A percentile compares a stretch with the other conserved stretches of the same genome.
These are phyloP conservation scores for Yueomyces sp. DNA, from an alignment of 1,139 yeast genomes.

Conservation along the genomic window DNA sequence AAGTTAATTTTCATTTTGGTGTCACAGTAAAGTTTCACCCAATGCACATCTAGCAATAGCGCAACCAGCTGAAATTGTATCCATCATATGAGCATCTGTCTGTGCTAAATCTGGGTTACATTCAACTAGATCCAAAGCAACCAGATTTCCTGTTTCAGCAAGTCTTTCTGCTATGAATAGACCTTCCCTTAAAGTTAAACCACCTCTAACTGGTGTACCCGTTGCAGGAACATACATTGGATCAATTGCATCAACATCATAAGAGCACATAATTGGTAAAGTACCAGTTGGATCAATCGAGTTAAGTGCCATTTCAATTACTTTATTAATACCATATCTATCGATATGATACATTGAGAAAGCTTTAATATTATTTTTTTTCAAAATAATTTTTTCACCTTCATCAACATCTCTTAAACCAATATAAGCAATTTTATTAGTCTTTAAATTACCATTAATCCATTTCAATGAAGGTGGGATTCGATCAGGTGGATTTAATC, in stretches of 20 bases:
- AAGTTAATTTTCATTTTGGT: not conserved
- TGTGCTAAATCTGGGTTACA: slow-evolving; percentile 86
- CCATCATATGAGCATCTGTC: slow-evolving; percentile 60
- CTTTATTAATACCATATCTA: slow-evolving; percentile 83
- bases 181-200: slow-evolving; percentile 88
- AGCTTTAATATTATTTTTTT: slow-evolving; percentile 65
- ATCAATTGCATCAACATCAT: slow-evolving; percentile 95
- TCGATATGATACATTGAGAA: slow-evolving; percentile 95
- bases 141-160: slow-evolving; percentile 76
- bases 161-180: slow-evolving; percentile 83
- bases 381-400: slow-evolving; percentile 67
- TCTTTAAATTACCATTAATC: slow-evolving; percentile 35
- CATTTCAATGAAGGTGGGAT: slow-evolving; percentile 34
- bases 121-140: slow-evolving; percentile 86
- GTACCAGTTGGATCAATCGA: slow-evolving; percentile 59
- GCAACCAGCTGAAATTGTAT: slow-evolving; percentile 82
- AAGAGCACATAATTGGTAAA: slow-evolving; percentile 77
- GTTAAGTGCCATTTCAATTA: slow-evolving; percentile 82
- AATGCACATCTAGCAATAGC: slow-evolving; percentile 89
- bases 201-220: slow-evolving; percentile 96
- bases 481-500: slow-evolving; percentile 68
- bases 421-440: slow-evolving; percentile 74
- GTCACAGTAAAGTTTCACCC: slow-evolving; percentile 73
- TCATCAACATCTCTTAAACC: slow-evolving; percentile 90
- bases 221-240: slow-evolving; percentile 93